phyloP scores from a whole-genome alignment of 2,329 filamentous ascomycete genomes.

The Dactylellina parvicollis region DNA sequence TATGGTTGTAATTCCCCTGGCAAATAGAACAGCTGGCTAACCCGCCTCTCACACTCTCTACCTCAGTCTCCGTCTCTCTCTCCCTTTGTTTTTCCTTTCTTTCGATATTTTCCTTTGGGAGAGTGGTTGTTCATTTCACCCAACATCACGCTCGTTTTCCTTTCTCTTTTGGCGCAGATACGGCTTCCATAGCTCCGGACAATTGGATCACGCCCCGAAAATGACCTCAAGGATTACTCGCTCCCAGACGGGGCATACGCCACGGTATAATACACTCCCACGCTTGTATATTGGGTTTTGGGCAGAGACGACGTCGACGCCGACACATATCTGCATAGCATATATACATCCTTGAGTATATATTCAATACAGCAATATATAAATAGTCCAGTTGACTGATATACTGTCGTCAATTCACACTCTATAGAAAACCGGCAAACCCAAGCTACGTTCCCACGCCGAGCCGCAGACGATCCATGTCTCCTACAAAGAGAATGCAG shows the following conservation, averaged over 20 bases:
- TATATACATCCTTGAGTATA: no score
- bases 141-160: slow-evolving; percentile 17
- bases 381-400: no score
- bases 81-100: background rate
- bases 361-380: no score
- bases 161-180: slow-evolving; percentile 25
- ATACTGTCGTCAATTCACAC: no score
- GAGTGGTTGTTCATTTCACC: slow-evolving; percentile 15
- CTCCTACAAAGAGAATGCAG: slow-evolving; percentile 57
- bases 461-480: slow-evolving; percentile 63
- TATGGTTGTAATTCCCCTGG: background rate
- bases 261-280: slow-evolving; percentile 63
- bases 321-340: no score
- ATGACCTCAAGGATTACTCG: slow-evolving; percentile 61
- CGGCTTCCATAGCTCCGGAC: slow-evolving; percentile 50
- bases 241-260: slow-evolving; percentile 66
- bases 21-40: slow-evolving; percentile 12
- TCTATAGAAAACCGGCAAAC: slow-evolving; percentile 66
- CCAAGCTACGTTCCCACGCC: slow-evolving; percentile 68
- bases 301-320: background rate
- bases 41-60: background rate
- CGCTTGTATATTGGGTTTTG: slow-evolving; percentile 17
- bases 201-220: slow-evolving; percentile 11
- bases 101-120: slow-evolving; percentile 11
- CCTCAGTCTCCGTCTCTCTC: slow-evolving; percentile 4